Conservation (phyloP, 768 basidiomycete species). For the Mycena rosella region DNA sequence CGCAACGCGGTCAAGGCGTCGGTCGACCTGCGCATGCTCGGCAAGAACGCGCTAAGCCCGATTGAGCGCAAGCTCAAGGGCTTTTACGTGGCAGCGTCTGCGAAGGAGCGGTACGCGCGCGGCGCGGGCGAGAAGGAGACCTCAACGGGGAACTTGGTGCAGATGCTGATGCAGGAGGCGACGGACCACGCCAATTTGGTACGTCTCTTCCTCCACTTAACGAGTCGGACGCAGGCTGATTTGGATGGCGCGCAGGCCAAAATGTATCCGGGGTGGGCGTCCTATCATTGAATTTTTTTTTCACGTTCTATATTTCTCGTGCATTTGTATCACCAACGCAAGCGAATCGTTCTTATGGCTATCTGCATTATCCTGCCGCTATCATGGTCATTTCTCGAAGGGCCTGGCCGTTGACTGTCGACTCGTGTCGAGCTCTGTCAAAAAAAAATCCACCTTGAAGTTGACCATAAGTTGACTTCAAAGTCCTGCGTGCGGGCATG, state of each 20-base stretch:
- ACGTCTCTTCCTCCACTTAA: conserved; percentile 31
- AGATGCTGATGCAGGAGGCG: conserved; percentile 92
- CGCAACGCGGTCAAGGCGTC: conserved; percentile 62
- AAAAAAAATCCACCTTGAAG: too few species aligned
- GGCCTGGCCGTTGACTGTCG: too few species aligned
- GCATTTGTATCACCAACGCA: conserved; percentile 13
- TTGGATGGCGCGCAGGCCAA: conserved; percentile 61
- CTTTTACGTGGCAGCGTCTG: conserved; percentile 64
- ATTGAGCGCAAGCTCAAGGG: conserved; percentile 90
- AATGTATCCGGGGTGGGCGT: conserved; percentile 94
- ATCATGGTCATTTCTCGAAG: neutral
- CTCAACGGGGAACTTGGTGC: conserved; percentile 89
- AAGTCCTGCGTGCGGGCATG: too few species aligned
- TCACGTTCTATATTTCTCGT: neutral
- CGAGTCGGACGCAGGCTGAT: neutral
- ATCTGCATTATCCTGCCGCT: neutral
- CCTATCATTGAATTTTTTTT: conserved; percentile 72
- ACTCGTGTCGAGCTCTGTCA: too few species aligned
- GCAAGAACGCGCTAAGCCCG: conserved; percentile 80
- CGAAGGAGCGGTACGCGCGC: conserved; percentile 53
- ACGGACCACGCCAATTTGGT: conserved; percentile 78
- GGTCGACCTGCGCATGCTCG: conserved; percentile 73
- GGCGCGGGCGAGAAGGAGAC: conserved; percentile 64
- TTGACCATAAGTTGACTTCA: too few species aligned
- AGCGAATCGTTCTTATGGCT: neutral